These are phyloP conservation scores for Saturnispora gosingensis DNA, from an alignment of 805 yeast genomes.

Conservation along the genomic window DNA sequence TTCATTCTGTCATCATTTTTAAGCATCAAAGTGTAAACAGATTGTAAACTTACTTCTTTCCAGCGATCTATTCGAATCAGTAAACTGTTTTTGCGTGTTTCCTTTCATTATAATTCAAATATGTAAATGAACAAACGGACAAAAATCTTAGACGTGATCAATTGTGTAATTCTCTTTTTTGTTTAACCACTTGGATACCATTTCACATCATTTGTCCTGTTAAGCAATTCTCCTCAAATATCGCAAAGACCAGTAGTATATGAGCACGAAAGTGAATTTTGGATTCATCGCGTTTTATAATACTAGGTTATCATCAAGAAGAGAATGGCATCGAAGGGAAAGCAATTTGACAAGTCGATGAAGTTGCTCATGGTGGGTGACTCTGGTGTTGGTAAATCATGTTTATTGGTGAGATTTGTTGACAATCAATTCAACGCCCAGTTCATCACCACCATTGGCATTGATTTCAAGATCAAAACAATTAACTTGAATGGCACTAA, in stretches of 20 bases:
- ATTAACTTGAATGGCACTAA: conserved; percentile 88
- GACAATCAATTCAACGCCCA: conserved; percentile 96
- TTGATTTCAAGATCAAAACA: conserved; percentile 95
- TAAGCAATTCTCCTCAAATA: background rate
- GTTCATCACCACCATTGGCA: conserved; percentile 95
- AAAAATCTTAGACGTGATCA: too few species aligned
- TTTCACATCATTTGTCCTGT: background rate
- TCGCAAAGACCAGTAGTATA: background rate
- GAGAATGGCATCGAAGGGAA: conserved; percentile 38
- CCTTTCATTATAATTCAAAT: too few species aligned
- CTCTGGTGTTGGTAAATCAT: conserved; percentile 82
- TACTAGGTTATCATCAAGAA: background rate
- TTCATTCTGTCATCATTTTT: too few species aligned
- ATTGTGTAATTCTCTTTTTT: too few species aligned
- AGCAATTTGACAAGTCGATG: conserved; percentile 83
- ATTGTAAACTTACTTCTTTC: too few species aligned
- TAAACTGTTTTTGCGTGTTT: too few species aligned
- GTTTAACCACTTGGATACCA: too few species aligned
- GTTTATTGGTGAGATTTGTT: conserved; percentile 83
- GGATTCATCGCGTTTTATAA: background rate
- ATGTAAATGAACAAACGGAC: too few species aligned
- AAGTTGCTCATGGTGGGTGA: conserved; percentile 90
- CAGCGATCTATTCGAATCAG: too few species aligned
- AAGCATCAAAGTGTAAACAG: too few species aligned
- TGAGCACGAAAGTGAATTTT: background rate